These are phyloP conservation scores for Eragrostis tef DNA, from an alignment of 202 grass and related monocot species.

Conservation along the genomic window DNA sequence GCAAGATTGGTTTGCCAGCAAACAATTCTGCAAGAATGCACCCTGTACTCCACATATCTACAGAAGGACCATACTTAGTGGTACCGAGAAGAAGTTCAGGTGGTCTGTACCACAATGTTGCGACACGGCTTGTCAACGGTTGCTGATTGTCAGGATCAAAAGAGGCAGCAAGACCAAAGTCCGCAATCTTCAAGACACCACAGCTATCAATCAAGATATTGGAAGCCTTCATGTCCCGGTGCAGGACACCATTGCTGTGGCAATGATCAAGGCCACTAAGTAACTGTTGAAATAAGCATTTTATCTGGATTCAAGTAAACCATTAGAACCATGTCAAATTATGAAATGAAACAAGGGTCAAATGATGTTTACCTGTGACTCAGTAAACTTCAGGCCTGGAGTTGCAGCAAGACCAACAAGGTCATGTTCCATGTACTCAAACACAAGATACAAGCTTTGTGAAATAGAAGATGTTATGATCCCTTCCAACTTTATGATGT, in stretches of 20 bases:
- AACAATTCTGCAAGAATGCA: slow-evolving; percentile 85
- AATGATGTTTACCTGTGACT: slow-evolving; percentile 66
- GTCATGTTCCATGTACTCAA: slow-evolving; percentile 93
- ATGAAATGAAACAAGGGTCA: slow-evolving; percentile 19
- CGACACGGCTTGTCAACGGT: slow-evolving; percentile 75
- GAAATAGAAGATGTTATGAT: slow-evolving; percentile 67
- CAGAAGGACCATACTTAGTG: slow-evolving; percentile 71
- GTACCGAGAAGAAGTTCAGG: slow-evolving; percentile 83
- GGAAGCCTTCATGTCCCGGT: slow-evolving; percentile 85
- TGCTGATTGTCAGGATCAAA: slow-evolving; percentile 62
- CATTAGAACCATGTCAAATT: slow-evolving; percentile 25
- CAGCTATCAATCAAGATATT: slow-evolving; percentile 74
- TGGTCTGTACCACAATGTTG: slow-evolving; percentile 90
- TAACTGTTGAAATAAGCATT: slow-evolving; percentile 78
- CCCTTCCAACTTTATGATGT: slow-evolving; percentile 91
- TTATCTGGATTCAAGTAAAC: slow-evolving; percentile 67
- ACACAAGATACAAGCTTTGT: slow-evolving; percentile 70
- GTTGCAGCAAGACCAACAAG: slow-evolving; percentile 71
- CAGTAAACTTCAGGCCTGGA: slow-evolving; percentile 73
- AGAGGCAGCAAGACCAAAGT: slow-evolving; percentile 81
- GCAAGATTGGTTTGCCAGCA: slow-evolving; percentile 75
- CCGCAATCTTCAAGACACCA: slow-evolving; percentile 78
- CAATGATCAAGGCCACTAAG: slow-evolving; percentile 82
- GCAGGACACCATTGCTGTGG: slow-evolving; percentile 72
- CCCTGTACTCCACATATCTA: slow-evolving; percentile 88